Conservation (phyloP, 352 stramenopile genomes). For the Phytophthora sp. region DNA sequence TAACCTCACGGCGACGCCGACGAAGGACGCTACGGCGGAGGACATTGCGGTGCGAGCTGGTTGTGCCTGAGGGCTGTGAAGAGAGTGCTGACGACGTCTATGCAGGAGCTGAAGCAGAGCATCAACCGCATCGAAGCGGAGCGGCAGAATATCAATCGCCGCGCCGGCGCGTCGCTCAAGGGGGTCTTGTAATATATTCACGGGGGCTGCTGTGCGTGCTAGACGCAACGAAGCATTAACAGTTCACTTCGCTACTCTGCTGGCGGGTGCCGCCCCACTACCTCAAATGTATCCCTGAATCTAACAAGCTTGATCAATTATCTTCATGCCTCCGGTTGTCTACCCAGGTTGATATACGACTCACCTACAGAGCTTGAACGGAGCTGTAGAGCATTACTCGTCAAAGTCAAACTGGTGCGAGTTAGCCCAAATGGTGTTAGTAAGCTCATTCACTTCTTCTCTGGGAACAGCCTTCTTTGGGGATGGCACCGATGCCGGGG, state of each 20-base stretch:
- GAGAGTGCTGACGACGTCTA: too few species aligned
- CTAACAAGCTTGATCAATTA: conserved; percentile 25
- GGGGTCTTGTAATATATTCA: conserved; percentile 68
- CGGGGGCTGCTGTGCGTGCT: conserved; percentile 6
- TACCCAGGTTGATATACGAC: background rate
- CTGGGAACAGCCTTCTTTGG: conserved; percentile 49
- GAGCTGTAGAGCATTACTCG: too few species aligned
- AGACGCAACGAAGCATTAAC: conserved; percentile 1
- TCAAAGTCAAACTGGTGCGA: conserved; percentile 83
- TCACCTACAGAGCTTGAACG: conserved; percentile 12
- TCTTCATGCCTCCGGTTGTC: conserved; percentile 8
- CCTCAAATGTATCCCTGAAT: conserved; percentile 33
- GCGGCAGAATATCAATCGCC: conserved; percentile 82
- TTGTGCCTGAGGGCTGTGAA: background rate
- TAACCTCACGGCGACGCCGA: conserved; percentile 81
- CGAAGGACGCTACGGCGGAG: conserved; percentile 77
- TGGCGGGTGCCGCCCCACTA: conserved; percentile 13
- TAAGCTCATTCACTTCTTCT: conserved; percentile 64
- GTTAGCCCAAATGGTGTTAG: conserved; percentile 85
- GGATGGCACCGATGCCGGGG: conserved; percentile 10
- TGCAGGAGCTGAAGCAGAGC: conserved; percentile 72
- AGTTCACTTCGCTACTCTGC: conserved; percentile 1
- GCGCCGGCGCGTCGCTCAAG: conserved; percentile 80
- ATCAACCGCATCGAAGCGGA: conserved; percentile 82
- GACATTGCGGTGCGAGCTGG: conserved; percentile 67